Evolutionary conservation across 164 flowering plant genomes (phyloP).

Genomic region (Liquidambar formosana): DNA sequence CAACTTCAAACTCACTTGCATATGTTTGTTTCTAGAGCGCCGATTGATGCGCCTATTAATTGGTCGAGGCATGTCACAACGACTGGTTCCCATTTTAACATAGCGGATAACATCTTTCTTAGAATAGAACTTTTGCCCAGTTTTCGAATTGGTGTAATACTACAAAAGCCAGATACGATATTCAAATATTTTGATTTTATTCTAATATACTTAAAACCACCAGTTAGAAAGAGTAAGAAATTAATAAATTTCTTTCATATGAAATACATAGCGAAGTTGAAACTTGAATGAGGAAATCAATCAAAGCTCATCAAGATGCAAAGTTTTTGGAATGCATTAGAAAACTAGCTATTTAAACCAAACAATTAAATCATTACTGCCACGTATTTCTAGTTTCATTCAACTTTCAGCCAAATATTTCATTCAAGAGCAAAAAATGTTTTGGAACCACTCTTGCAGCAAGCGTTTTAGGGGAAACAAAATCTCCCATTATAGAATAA

Average conservation of each 20-base stretch:
- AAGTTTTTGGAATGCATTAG: too few relatives aligned
- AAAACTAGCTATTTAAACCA: too few relatives aligned
- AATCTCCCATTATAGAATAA: too few relatives aligned
- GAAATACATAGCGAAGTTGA: not conserved
- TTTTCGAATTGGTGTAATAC: constrained; percentile 26
- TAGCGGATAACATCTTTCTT: constrained; percentile 30
- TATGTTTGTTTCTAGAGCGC: constrained; percentile 12
- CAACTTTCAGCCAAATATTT: too few relatives aligned
- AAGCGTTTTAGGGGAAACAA: too few relatives aligned
- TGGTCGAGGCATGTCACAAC: constrained; percentile 2
- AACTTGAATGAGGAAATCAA: not conserved
- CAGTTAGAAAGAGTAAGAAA: not conserved
- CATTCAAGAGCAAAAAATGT: too few relatives aligned
- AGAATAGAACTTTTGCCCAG: constrained; percentile 34
- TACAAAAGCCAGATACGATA: constrained; percentile 17
- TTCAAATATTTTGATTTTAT: not conserved
- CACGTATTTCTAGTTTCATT: too few relatives aligned
- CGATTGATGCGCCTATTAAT: not conserved
- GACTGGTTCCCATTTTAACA: constrained; percentile 11
- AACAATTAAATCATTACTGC: too few relatives aligned
- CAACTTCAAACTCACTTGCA: constrained; percentile 21
- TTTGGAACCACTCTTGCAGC: too few relatives aligned
- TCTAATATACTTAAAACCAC: not conserved
- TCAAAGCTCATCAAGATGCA: too few relatives aligned
- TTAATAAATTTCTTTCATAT: not conserved